phyloP scores from a whole-genome alignment of 2,329 filamentous ascomycete genomes.

The Stachybotrys echinatus region DNA sequence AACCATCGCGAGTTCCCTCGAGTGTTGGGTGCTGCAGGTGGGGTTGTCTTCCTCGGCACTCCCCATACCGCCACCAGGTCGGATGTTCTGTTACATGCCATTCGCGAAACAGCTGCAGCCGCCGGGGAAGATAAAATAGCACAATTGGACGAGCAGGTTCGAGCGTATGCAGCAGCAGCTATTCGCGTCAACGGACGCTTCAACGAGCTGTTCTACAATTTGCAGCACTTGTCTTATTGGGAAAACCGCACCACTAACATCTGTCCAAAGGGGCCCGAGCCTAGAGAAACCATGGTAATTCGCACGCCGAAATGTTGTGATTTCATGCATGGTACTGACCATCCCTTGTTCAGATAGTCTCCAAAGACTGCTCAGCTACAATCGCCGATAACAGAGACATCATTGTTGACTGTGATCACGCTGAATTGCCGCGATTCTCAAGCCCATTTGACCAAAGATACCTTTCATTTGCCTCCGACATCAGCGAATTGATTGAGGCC shows the following conservation, averaged over 20 bases:
- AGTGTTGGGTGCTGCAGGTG: slow-evolving; percentile 6
- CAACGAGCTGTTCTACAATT: slow-evolving; percentile 2
- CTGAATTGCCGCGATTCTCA: slow-evolving; percentile 11
- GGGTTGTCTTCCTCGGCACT: slow-evolving; percentile 16
- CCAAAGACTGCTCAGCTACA: not conserved
- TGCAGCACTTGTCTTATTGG: slow-evolving; percentile 8
- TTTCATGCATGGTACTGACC: not conserved
- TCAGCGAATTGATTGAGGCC: slow-evolving; percentile 4
- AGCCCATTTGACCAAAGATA: slow-evolving; percentile 8
- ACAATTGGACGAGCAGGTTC: slow-evolving; percentile 8
- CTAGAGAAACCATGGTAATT: not conserved
- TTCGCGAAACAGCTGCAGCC: slow-evolving; percentile 8
- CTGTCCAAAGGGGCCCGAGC: not conserved
- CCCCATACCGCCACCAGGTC: slow-evolving; percentile 14
- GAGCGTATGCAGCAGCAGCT: slow-evolving; percentile 13
- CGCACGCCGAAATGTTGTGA: not conserved
- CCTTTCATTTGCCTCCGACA: slow-evolving; percentile 4
- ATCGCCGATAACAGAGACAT: slow-evolving; percentile 4
- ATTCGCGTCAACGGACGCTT: slow-evolving; percentile 12
- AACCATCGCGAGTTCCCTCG: slow-evolving; percentile 3
- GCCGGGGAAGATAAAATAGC: slow-evolving; percentile 1
- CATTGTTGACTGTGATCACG: slow-evolving; percentile 11
- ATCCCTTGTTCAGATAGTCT: not conserved
- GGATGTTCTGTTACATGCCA: slow-evolving; percentile 11
- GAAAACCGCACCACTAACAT: slow-evolving; percentile 5